A percentile compares a stretch with the other conserved stretches of the same genome.
phyloP scores from a whole-genome alignment of 2,329 filamentous ascomycete species.

The Cladophialophora yegresii region DNA sequence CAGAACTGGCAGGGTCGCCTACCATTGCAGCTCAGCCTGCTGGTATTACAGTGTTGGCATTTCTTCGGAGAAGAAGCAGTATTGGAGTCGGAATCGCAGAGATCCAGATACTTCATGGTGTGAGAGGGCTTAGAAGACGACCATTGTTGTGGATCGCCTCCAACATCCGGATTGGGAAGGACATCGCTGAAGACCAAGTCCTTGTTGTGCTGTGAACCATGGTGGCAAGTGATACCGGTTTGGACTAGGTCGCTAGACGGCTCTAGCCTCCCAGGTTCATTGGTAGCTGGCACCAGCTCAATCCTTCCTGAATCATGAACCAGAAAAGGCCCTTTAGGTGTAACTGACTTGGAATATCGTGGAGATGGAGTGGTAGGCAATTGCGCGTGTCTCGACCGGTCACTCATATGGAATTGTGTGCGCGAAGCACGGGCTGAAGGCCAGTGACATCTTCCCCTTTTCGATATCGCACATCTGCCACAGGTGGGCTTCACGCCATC shows the following conservation, averaged over 20 bases:
- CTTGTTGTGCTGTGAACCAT: neutral
- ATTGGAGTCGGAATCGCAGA: neutral
- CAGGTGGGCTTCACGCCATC: neutral
- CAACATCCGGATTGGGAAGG: neutral
- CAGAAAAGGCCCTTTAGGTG: neutral
- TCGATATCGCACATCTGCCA: neutral
- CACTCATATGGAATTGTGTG: neutral
- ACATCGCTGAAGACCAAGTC: slow-evolving; percentile 8
- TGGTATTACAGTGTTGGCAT: neutral
- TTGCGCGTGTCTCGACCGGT: neutral
- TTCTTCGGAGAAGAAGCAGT: neutral
- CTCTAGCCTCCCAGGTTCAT: neutral
- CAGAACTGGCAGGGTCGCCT: neutral
- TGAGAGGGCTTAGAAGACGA: neutral
- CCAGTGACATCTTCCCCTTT: neutral
- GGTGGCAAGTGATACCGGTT: neutral
- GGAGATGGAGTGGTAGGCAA: neutral
- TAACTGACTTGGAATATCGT: neutral
- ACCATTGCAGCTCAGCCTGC: neutral
- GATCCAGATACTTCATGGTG: slow-evolving; percentile 1
- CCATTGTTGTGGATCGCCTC: neutral
- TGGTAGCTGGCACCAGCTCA: neutral
- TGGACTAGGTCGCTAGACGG: neutral
- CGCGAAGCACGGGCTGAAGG: neutral
- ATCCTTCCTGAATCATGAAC: neutral